Base-by-base conservation (phyloP, 768 basidiomycete genomes). In the Tylopilus sp. region DNA sequence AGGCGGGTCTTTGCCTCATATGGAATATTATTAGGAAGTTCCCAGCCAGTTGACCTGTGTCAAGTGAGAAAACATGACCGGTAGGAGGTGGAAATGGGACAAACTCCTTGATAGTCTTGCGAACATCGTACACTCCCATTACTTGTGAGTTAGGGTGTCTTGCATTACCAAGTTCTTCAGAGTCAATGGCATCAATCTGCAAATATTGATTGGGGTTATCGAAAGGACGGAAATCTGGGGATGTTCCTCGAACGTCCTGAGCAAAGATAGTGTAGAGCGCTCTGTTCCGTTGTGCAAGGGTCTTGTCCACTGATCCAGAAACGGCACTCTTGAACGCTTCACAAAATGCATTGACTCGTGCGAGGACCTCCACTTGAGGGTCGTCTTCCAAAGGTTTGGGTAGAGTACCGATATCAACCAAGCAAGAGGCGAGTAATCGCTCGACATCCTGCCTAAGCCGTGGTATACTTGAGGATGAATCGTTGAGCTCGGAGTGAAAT, bases 281-380 rank as follows among this genome's bases (percentile, higher is more conserved):
- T 19, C 68, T 68, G 31, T 73, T 74, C 2, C 52, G 52, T 47
- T 74, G 78, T 0, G 71, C 72, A 19, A 79, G 67, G 1, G 9
- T 44, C 59, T 76, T 76, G 52, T 71, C 58, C 5, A 33, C 63
- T 57, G 6, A 55, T 49, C 76, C 79, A 6, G 63, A 58, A 21
- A 76, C 71, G 1, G 54, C 55, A 3, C 59, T 56, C 21, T 59
- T 66, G 40, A 78, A 68, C 3, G 67, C 74, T 19, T 66, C 59
- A 50, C 75, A 80, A 53, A 86, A 85, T 0, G 58, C 59, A 0
- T 67, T 76, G 36, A 84, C 67, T 10, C 73, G 72, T 4, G 63
- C 59, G 3, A 78, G 67, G 1, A 85, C 69, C 56, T 82, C 79
- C 2, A 75, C 72, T 3, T 74, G 65, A 0, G 81, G 75, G 28